Base-by-base conservation (phyloP, 1,284 basidiomycete genomes). In the Ustilago trichophora region DNA sequence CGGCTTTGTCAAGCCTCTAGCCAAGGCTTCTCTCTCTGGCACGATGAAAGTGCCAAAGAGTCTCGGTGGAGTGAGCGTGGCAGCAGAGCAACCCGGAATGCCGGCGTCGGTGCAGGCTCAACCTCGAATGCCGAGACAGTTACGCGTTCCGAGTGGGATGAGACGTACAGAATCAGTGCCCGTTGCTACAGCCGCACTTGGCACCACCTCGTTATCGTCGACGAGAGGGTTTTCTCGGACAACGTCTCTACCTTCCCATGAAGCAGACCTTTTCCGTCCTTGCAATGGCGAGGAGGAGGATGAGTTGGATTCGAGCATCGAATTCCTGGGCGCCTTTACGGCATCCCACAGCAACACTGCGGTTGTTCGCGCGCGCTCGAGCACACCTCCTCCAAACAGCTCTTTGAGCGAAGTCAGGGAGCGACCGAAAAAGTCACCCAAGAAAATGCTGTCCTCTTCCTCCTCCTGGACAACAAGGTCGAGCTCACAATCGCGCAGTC, bases 81-180 rank as follows among this genome's bases (percentile, higher is more conserved):
- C n/a, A n/a, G n/a, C n/a, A n/a, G n/a, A n/a, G n/a, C n/a, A n/a
- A n/a, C n/a, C n/a, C n/a, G n/a, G n/a, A n/a, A n/a, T n/a, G n/a
- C n/a, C n/a, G n/a, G n/a, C n/a, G n/a, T n/a, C n/a, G n/a, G n/a
- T n/a, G n/a, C n/a, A n/a, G n/a, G n/a, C n/a, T n/a, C n/a, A n/a
- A n/a, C n/a, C n/a, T 1, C 40, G 26, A 9, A 46, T 42, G 15
- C 40, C 51, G 15, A 24, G 58, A 44, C 58, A 62, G 43, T 19
- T 62, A 2, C 10, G 41, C 6, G 24, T 62, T 13, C 58, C 58
- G 0, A 55, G 36, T 29, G 58, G 52, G 8, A 16, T 54, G n/a
- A n/a, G n/a, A n/a, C 51, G 58, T 3, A 62, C 58, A 11, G 58
- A 62, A 26, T 50, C 46, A 3, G 38, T 55, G 5, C 58, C 58